phyloP scores from a whole-genome alignment of 306 rosid genomes.

The Luffa acutangula region DNA sequence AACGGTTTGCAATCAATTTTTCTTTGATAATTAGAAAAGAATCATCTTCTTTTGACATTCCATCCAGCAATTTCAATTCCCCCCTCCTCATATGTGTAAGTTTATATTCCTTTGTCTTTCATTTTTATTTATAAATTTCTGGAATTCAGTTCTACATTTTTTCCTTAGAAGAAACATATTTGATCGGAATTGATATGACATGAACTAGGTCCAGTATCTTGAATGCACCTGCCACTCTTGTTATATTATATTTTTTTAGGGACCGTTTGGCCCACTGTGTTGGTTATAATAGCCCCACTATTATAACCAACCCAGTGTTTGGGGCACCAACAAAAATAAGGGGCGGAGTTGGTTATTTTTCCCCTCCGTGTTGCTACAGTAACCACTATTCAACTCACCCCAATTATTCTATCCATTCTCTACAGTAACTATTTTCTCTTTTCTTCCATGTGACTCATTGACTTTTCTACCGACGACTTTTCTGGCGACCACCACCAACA shows the following conservation, averaged over 20 bases:
- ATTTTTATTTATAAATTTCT: not conserved
- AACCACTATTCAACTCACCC: too few species aligned
- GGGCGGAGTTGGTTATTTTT: too few species aligned
- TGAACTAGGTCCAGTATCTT: not conserved
- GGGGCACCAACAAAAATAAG: too few species aligned
- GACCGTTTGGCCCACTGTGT: too few species aligned
- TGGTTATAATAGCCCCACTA: too few species aligned
- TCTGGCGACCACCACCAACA: too few species aligned
- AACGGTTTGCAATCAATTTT: conserved; percentile 57
- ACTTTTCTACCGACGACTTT: too few species aligned
- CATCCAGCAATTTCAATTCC: conserved; percentile 37
- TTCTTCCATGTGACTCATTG: too few species aligned
- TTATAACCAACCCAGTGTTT: too few species aligned
- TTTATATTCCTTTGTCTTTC: not conserved
- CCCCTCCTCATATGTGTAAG: conserved; percentile 19
- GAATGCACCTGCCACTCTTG: not conserved
- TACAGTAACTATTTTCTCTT: too few species aligned
- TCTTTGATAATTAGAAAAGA: conserved; percentile 37
- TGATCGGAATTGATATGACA: not conserved
- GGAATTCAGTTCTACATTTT: conserved; percentile 2
- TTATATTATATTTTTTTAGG: not conserved
- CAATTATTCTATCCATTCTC: too few species aligned
- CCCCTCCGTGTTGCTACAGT: too few species aligned
- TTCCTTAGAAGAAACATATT: not conserved
- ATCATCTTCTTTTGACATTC: conserved; percentile 67